phyloP scores from a whole-genome alignment of 257 asterid species.

The Salvia splendens region DNA sequence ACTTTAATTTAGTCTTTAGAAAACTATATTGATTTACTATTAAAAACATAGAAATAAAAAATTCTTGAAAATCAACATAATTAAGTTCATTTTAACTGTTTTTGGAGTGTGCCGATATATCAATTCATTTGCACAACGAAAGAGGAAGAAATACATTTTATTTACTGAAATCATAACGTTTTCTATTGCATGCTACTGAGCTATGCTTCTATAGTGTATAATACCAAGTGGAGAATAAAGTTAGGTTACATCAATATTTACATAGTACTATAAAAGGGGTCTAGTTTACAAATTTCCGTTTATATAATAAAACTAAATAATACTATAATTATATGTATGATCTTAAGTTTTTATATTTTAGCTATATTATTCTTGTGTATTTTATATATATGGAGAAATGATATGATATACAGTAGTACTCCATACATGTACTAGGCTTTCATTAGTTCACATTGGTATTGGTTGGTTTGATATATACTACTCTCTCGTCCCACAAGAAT shows the following conservation, averaged over 20 bases:
- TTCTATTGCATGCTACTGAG: not conserved
- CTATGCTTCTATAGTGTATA: not conserved
- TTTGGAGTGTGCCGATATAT: not conserved
- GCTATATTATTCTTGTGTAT: too few species aligned
- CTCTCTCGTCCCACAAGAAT: too few species aligned
- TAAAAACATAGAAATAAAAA: not conserved
- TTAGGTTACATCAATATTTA: not conserved
- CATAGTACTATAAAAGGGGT: too few species aligned
- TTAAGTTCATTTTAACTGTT: not conserved
- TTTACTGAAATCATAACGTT: not conserved
- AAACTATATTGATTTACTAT: not conserved
- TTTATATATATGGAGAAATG: too few species aligned
- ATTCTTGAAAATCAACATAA: not conserved
- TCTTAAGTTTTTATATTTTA: too few species aligned
- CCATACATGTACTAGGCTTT: too few species aligned
- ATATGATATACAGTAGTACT: too few species aligned
- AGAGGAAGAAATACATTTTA: not conserved
- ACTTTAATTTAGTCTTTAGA: conserved; percentile 1
- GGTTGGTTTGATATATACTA: too few species aligned
- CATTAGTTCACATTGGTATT: too few species aligned
- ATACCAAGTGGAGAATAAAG: not conserved
- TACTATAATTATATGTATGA: too few species aligned
- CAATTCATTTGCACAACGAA: not conserved
- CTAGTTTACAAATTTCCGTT: too few species aligned
- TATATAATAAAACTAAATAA: too few species aligned